A percentile compares a stretch with the other conserved stretches of the same genome.
Evolutionary conservation across 768 basidiomycete genomes (phyloP).

Genomic region (Psilocybe subaeruginosa): DNA sequence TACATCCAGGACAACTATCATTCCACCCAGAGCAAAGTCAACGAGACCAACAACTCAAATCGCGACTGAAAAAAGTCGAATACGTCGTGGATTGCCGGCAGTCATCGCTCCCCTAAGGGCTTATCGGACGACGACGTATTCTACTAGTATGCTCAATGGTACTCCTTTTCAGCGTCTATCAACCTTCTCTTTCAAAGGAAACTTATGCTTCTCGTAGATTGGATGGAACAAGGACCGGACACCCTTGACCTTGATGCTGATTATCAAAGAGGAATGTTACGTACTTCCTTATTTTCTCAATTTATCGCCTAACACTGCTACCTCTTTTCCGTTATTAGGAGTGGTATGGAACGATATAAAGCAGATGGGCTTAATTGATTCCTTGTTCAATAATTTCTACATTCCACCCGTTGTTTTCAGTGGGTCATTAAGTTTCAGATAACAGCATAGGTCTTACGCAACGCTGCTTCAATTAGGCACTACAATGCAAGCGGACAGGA

Average conservation of each 20-base stretch:
- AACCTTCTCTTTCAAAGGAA: not conserved
- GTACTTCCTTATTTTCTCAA: not conserved
- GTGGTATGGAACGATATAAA: slow-evolving; percentile 69
- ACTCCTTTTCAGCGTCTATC: slow-evolving; percentile 9
- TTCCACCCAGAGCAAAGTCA: slow-evolving; percentile 10
- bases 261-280: slow-evolving; percentile 59
- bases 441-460: not conserved
- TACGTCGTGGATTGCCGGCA: slow-evolving; percentile 10
- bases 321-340: slow-evolving; percentile 34
- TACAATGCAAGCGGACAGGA: slow-evolving; percentile 43
- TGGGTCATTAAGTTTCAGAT: slow-evolving; percentile 26
- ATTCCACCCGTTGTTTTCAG: slow-evolving; percentile 72
- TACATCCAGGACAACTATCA: not conserved
- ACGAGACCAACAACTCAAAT: slow-evolving; percentile 24
- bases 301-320: not conserved
- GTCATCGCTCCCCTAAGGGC: slow-evolving; percentile 8
- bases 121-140: slow-evolving; percentile 7
- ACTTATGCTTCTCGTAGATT: slow-evolving; percentile 36
- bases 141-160: slow-evolving; percentile 36
- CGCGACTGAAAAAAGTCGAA: slow-evolving; percentile 18
- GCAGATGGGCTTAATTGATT: slow-evolving; percentile 65
- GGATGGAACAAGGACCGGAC: slow-evolving; percentile 39
- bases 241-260: slow-evolving; percentile 62
- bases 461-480: not conserved
- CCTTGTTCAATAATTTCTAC: slow-evolving; percentile 63